phyloP scores from a whole-genome alignment of 768 basidiomycete species.

The Lactarius psammicola region DNA sequence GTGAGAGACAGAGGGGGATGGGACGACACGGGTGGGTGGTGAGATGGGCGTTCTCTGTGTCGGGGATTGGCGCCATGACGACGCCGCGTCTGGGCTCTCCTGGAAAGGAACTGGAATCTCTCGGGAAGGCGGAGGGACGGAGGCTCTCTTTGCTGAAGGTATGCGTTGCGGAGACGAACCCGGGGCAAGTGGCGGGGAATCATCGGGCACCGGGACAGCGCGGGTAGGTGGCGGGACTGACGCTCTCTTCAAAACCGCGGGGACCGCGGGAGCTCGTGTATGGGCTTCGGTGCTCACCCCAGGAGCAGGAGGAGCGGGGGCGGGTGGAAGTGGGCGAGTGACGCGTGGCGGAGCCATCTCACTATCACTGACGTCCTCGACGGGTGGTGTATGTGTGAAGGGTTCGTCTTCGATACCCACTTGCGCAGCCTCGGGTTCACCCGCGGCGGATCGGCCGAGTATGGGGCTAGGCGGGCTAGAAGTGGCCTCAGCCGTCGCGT shows the following conservation, averaged over 20 bases:
- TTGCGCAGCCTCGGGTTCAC: constrained; percentile 2
- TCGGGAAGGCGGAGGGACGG: constrained; percentile 20
- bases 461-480: constrained; percentile 12
- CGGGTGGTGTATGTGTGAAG: constrained; percentile 21
- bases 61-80: constrained; percentile 15
- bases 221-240: constrained; percentile 27
- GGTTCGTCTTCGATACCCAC: background rate
- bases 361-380: constrained; percentile 28
- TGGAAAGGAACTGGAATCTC: constrained; percentile 11
- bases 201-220: constrained; percentile 16
- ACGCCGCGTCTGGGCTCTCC: constrained; percentile 1
- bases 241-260: constrained; percentile 20
- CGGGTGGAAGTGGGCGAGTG: constrained; percentile 36
- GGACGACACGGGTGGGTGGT: constrained; percentile 17
- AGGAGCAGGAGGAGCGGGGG: constrained; percentile 35
- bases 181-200: background rate
- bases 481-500: background rate
- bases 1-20: constrained; percentile 15
- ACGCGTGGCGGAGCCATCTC: constrained; percentile 37
- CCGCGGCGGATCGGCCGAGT: constrained; percentile 8
- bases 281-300: constrained; percentile 23
- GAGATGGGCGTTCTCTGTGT: constrained; percentile 22
- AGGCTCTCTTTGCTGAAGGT: constrained; percentile 13
- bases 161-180: constrained; percentile 11
- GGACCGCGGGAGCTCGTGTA: background rate